Base-by-base conservation (phyloP, 169 alveolate species). In the Eimeria tenella region DNA sequence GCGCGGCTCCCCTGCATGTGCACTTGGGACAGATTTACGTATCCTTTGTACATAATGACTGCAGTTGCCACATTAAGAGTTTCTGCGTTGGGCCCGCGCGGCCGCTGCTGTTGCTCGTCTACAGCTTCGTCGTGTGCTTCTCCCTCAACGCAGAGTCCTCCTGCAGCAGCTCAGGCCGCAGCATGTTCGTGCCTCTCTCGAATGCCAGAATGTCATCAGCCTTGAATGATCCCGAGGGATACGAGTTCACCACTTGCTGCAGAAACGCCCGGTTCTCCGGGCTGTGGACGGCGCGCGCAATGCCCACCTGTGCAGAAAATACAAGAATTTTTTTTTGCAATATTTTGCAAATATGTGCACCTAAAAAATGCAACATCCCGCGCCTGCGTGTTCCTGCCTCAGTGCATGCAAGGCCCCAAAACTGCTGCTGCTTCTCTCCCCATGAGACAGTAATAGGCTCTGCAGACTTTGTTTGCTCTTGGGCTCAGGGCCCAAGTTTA, bases 201-300 rank as follows among this genome's bases (percentile, higher is more conserved):
- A 68, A 10, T 17, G 77, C 77, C 9, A 68, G 3, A 68, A 68
- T 13, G 31, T 68, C 77, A 0, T 23, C 31, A 13, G 11, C 55
- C 31, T 31, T 31, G 42, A 31, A 31, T 31, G 42, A 31, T 0
- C 56, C 86, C 13, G 86, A 86, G 7, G 86, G 94, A 25, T 73
- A 88, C n/a, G n/a, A 82, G 19, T 88, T 58, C 63, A 88, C 75
- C 56, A 88, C 94, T 10, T 23, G 31, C 71, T 62, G 42, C 50
- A 88, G 63, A 62, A 65, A 88, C 60, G 25, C 21, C 23, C 55
- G 25, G 50, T 88, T 88, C 55, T 88, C 88, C 50, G n/a, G 62
- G 79, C 68, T 88, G 77, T 88, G 94, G 21, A 88, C 86, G 7
- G 94, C 94, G 11, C 87, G 86, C 4, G 94, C 94, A 50, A 88